Base-by-base conservation (phyloP, 2,329 filamentous ascomycete species). In the Arthrobotrys conoides region DNA sequence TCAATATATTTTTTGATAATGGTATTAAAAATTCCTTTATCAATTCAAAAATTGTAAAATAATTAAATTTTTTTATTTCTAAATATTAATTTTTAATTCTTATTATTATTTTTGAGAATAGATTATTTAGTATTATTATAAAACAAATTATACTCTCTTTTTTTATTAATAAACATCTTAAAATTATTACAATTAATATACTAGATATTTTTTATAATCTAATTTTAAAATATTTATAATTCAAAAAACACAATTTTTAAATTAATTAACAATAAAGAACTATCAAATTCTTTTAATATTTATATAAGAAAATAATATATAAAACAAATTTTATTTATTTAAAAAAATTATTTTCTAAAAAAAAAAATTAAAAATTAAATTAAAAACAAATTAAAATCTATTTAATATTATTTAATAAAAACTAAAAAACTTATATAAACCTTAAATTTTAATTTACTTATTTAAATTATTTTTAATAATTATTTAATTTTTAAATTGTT, bases 321-420 rank as follows among this genome's bases (percentile, higher is more conserved):
- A 64, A 49, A 30, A 49, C 8, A 49, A 27, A 48, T 27, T 66
- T 24, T 48, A 30, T 49, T 48, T 24, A 24, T 9, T 9, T 6
- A 46, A 66, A 66, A 4, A 64, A 18, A 38, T 38, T 44, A 18
- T 64, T 5, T 24, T 38, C 18, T 48, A 20, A 46, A 48, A 24
- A 66, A 48, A 27, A 48, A 66, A 22, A 27, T 12, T 48, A 66
- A 49, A 48, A n/a, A n/a, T n/a, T n/a, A n/a, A n/a, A n/a, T n/a
- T n/a, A n/a, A n/a, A n/a, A n/a, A n/a, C n/a, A n/a, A n/a, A n/a
- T n/a, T n/a, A n/a, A n/a, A n/a, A n/a, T n/a, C n/a, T n/a, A n/a
- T n/a, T n/a, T n/a, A n/a, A n/a, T n/a, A n/a, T n/a, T n/a, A n/a
- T n/a, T n/a, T n/a, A n/a, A n/a, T n/a, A n/a, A n/a, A n/a, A n/a